Evolutionary conservation across 192 early-diverging fungal genomes (phyloP).

Genomic region (Coemansia sp.): DNA sequence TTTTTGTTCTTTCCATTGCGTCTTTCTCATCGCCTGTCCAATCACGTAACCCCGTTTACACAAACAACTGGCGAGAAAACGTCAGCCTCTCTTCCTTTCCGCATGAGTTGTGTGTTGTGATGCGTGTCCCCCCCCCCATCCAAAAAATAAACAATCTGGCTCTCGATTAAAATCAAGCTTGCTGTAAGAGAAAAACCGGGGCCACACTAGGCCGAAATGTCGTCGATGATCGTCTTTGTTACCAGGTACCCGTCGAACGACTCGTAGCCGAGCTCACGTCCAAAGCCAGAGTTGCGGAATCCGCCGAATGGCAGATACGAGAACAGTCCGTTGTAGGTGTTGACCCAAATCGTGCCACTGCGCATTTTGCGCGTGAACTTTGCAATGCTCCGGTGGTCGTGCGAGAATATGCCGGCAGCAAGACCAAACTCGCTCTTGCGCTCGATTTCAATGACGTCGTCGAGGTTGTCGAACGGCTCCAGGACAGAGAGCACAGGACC

Average conservation of each 20-base stretch:
- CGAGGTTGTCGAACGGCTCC: conserved; percentile 53
- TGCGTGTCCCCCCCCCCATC: neutral
- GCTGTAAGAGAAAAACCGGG: conserved; percentile 16
- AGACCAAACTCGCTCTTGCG: conserved; percentile 60
- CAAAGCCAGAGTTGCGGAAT: conserved; percentile 61
- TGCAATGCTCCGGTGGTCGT: conserved; percentile 40
- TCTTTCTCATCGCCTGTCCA: too few relatives aligned
- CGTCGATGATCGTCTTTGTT: conserved; percentile 51
- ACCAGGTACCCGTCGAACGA: conserved; percentile 58
- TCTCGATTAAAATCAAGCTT: neutral
- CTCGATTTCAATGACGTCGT: conserved; percentile 57
- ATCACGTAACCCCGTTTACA: neutral
- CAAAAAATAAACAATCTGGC: too few relatives aligned
- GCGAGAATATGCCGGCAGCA: conserved; percentile 60
- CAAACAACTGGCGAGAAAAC: neutral
- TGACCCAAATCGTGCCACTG: conserved; percentile 63
- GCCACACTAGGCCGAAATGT: conserved; percentile 19
- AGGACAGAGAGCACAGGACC: conserved; percentile 61
- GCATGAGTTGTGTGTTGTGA: too few relatives aligned
- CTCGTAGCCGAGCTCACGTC: conserved; percentile 60
- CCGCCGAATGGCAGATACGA: conserved; percentile 65
- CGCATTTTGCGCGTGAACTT: conserved; percentile 52
- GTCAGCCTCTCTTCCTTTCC: neutral
- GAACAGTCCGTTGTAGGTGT: conserved; percentile 61
- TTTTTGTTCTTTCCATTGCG: too few relatives aligned